Evolutionary conservation across 345 rosid genomes (phyloP).

Genomic region (Salix koriyanagi): DNA sequence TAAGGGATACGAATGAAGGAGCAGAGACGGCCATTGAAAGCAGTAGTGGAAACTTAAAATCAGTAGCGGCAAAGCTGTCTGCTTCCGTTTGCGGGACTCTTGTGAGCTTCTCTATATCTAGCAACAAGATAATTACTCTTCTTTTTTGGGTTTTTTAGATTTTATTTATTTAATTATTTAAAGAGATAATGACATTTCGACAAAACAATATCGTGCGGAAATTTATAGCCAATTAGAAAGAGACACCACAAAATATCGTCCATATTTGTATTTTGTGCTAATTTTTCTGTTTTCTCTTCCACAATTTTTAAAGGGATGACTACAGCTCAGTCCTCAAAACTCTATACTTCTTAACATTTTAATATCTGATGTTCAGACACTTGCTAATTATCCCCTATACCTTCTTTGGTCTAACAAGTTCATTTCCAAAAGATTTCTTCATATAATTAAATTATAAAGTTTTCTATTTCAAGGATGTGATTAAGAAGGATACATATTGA

Average conservation of each 20-base stretch:
- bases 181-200: not conserved
- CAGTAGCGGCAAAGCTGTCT: not conserved
- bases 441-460: too few relatives aligned
- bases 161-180: too few relatives aligned
- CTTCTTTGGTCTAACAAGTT: too few relatives aligned
- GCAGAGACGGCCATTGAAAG: slow-evolving; percentile 46
- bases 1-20: slow-evolving; percentile 27
- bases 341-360: not conserved
- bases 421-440: not conserved
- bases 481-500: too few relatives aligned
- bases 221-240: too few relatives aligned
- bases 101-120: not conserved
- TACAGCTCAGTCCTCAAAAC: not conserved
- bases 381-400: not conserved
- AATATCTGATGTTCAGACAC: not conserved
- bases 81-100: not conserved
- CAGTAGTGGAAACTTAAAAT: not conserved
- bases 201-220: too few relatives aligned
- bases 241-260: too few relatives aligned
- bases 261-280: too few relatives aligned
- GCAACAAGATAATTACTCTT: not conserved
- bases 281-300: not conserved
- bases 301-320: not conserved
- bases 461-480: not conserved
- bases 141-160: not conserved